Percentiles rank a stretch among this genome's conserved stretches.
These are phyloP conservation scores for Saxophila tyrrhenica DNA, from an alignment of 495 filamentous ascomycete species.

Conservation along the genomic window DNA sequence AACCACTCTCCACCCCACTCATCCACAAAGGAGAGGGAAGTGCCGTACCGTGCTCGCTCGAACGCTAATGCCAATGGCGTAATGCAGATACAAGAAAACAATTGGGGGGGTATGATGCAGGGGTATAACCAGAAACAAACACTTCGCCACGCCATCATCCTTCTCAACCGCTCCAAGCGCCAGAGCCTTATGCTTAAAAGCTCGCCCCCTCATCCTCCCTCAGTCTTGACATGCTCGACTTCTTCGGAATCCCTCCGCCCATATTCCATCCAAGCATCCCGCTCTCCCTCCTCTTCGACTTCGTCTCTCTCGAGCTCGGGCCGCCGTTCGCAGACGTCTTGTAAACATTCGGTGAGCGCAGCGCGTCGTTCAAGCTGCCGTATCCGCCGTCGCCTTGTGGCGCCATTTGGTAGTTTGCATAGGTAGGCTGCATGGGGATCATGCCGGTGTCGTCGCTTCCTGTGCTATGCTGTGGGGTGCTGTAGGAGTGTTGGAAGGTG, in stretches of 20 bases:
- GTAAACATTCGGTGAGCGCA: conserved; percentile 12
- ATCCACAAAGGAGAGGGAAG: neutral
- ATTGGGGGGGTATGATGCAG: conserved; percentile 15
- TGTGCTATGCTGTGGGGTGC: too few species aligned
- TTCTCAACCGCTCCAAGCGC: too few species aligned
- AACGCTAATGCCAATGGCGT: conserved; percentile 4
- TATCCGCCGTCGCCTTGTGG: conserved; percentile 21
- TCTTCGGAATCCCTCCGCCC: conserved; percentile 17
- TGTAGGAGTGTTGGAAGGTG: conserved; percentile 40
- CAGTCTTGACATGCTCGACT: conserved; percentile 18
- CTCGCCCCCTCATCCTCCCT: conserved; percentile 13
- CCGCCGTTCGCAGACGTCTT: neutral
- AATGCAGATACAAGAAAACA: neutral
- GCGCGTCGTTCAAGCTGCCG: conserved; percentile 30
- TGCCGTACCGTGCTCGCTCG: conserved; percentile 4
- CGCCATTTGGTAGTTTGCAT: conserved; percentile 29
- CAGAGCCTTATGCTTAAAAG: too few species aligned
- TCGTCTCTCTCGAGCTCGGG: conserved; percentile 9
- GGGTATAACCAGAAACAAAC: conserved; percentile 5
- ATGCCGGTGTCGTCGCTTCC: conserved; percentile 49
- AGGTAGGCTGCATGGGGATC: conserved; percentile 50
- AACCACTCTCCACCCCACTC: too few species aligned
- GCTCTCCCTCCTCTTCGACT: conserved; percentile 27
- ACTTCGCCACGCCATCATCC: neutral
- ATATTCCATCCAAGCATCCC: conserved; percentile 28